Conservation (phyloP, 2,329 filamentous ascomycete genomes). For the Neurospora crassa region DNA sequence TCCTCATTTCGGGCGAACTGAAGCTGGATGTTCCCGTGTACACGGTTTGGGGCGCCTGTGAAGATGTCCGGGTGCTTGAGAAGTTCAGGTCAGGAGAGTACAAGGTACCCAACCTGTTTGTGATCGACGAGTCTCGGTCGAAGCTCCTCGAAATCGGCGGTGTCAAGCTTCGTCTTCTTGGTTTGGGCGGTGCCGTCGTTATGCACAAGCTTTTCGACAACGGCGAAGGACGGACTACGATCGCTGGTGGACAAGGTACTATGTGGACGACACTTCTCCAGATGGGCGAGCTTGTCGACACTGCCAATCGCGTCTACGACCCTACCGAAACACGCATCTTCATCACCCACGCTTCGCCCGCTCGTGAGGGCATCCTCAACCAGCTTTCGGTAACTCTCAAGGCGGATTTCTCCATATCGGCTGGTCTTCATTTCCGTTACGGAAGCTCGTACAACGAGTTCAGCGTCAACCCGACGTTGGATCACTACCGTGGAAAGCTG, state of each 20-base stretch:
- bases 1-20: slow-evolving; percentile 78
- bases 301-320: slow-evolving; percentile 95
- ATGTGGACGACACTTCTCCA: slow-evolving; percentile 99
- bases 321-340: slow-evolving; percentile 95
- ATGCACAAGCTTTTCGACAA: slow-evolving; percentile 99
- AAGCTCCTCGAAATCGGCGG: slow-evolving; percentile 90
- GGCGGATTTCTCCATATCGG: slow-evolving; percentile 95
- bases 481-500: slow-evolving; percentile 97
- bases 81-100: slow-evolving; percentile 97
- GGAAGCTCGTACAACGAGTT: slow-evolving; percentile 99
- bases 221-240: slow-evolving; percentile 93
- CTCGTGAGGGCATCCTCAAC: slow-evolving; percentile 91
- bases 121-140: slow-evolving; percentile 96
- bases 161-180: slow-evolving; percentile 88
- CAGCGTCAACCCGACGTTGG: slow-evolving; percentile 93
- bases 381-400: slow-evolving; percentile 96
- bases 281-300: slow-evolving; percentile 97
- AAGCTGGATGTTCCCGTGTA: slow-evolving; percentile 95
- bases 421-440: slow-evolving; percentile 95
- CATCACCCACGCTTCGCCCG: slow-evolving; percentile 92
- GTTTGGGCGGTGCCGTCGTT: slow-evolving; percentile 89
- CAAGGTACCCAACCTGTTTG: slow-evolving; percentile 93
- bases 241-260: slow-evolving; percentile 93
- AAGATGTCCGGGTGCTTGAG: slow-evolving; percentile 94
- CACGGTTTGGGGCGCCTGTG: slow-evolving; percentile 97